These are phyloP conservation scores for Syzygium aqueum DNA, from an alignment of 345 rosid genomes.

Conservation along the genomic window DNA sequence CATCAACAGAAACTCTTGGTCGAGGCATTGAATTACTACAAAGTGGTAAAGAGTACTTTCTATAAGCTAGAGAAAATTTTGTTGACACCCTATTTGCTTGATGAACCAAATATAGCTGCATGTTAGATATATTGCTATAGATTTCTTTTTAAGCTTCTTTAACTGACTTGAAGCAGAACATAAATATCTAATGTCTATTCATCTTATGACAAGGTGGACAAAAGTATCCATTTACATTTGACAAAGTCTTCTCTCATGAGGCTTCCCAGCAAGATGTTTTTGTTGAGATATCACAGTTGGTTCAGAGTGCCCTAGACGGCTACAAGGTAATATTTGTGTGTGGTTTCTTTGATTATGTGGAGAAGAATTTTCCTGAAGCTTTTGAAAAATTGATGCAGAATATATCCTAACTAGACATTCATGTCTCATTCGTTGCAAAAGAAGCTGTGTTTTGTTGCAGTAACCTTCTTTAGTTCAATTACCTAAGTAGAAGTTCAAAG, in stretches of 20 bases:
- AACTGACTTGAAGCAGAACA: not conserved
- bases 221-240: constrained; percentile 79
- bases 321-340: constrained; percentile 51
- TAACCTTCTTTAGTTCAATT: not conserved
- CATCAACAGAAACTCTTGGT: constrained; percentile 59
- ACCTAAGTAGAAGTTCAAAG: not conserved
- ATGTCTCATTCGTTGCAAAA: not conserved
- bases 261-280: constrained; percentile 87
- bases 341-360: not conserved
- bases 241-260: constrained; percentile 79
- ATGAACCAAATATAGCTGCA: not conserved
- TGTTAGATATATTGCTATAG: not conserved
- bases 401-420: not conserved
- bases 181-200: not conserved
- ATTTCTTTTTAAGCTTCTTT: not conserved
- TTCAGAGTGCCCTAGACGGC: constrained; percentile 96
- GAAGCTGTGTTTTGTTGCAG: not conserved
- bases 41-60: constrained; percentile 37
- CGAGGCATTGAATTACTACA: constrained; percentile 76
- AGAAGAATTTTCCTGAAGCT: not conserved
- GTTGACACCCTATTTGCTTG: not conserved
- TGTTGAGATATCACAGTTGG: constrained; percentile 84
- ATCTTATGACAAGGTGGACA: constrained; percentile 39
- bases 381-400: not conserved
- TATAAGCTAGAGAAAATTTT: not conserved